A percentile compares a stretch with the other conserved stretches of the same genome.
phyloP scores from a whole-genome alignment of 352 stramenopile genomes.

The Phytopythium cucurbitacearum region DNA sequence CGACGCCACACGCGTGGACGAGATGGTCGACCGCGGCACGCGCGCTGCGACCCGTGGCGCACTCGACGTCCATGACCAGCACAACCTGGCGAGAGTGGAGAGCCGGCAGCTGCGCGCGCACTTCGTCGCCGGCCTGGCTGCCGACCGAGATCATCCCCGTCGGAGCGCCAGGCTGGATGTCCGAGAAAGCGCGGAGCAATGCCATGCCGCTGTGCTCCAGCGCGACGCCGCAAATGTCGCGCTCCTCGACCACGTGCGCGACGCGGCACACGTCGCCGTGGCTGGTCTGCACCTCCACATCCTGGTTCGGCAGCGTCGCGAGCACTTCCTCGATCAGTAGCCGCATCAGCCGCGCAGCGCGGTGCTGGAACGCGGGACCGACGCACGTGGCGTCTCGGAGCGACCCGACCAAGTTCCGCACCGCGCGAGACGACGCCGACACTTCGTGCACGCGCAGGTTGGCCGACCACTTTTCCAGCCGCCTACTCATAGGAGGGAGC shows the following conservation, averaged over 20 bases:
- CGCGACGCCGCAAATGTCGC: constrained; percentile 18
- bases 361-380: constrained; percentile 20
- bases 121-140: constrained; percentile 7
- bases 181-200: constrained; percentile 18
- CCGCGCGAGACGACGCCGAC: constrained; percentile 16
- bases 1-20: constrained; percentile 18
- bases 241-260: constrained; percentile 16
- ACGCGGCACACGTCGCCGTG: constrained; percentile 18
- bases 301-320: constrained; percentile 15
- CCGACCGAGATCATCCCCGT: constrained; percentile 19
- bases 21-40: constrained; percentile 39
- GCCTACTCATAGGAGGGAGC: background rate
- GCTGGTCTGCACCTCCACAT: constrained; percentile 17
- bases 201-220: constrained; percentile 24
- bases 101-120: constrained; percentile 24
- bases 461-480: constrained; percentile 3
- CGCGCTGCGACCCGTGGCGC: constrained; percentile 34
- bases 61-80: constrained; percentile 39
- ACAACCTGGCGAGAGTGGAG: constrained; percentile 21
- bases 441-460: constrained; percentile 25
- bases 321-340: constrained; percentile 36
- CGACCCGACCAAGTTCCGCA: constrained; percentile 17
- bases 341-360: constrained; percentile 21
- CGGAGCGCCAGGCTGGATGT: constrained; percentile 15
- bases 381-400: constrained; percentile 14